These are phyloP conservation scores for Yamadazyma dendronema DNA, from an alignment of 1,139 yeast species.

Conservation along the genomic window DNA sequence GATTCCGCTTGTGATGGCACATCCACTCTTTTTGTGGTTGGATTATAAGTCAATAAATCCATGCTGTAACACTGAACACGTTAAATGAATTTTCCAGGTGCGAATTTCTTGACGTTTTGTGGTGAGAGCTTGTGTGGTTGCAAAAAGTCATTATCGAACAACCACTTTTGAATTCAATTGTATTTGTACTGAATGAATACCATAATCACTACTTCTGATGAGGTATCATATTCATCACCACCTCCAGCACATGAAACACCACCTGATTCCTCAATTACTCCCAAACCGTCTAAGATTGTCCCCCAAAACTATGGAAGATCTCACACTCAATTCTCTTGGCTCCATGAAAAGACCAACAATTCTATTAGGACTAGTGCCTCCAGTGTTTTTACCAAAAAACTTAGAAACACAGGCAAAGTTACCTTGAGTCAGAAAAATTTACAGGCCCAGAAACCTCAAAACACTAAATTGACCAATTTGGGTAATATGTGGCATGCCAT, in stretches of 20 bases:
- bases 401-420: background rate
- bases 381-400: background rate
- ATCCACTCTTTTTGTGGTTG: constrained; percentile 26
- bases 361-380: background rate
- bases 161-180: no score
- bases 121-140: constrained; percentile 3
- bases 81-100: background rate
- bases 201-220: background rate
- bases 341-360: background rate
- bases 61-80: background rate
- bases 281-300: no score
- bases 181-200: no score
- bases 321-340: no score
- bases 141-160: background rate
- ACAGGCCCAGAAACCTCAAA: background rate
- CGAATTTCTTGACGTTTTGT: background rate
- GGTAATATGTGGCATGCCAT: no score
- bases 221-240: background rate
- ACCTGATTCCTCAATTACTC: no score
- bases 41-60: constrained; percentile 21
- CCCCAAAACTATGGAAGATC: no score
- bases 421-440: background rate
- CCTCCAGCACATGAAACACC: background rate
- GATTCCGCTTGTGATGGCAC: constrained; percentile 23
- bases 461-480: no score